Evolutionary conservation across 1,139 yeast genomes (phyloP).

Genomic region (Groenewaldozyma sp.): DNA sequence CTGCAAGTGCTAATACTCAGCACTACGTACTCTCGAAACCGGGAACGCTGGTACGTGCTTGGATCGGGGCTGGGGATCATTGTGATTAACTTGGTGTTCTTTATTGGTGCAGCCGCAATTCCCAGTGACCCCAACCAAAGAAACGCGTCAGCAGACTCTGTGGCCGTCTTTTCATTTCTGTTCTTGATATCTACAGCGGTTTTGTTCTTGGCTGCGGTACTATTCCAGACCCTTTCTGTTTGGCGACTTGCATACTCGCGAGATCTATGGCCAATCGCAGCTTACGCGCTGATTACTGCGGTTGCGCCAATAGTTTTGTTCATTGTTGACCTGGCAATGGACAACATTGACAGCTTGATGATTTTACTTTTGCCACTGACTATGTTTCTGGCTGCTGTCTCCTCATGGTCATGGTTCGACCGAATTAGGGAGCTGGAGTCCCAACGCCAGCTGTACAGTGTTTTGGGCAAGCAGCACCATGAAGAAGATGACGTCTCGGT

Average conservation of each 20-base stretch:
- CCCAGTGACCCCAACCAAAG: conserved; percentile 32
- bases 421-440: conserved; percentile 52
- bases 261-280: conserved; percentile 31
- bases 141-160: conserved; percentile 22
- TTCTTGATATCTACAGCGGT: conserved; percentile 65
- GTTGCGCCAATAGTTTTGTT: conserved; percentile 65
- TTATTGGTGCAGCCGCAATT: conserved; percentile 56
- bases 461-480: conserved; percentile 66
- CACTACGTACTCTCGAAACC: conserved; percentile 45
- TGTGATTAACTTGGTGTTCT: conserved; percentile 49
- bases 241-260: conserved; percentile 45
- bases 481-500: conserved; percentile 44
- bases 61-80: conserved; percentile 48
- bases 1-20: neutral
- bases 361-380: conserved; percentile 63
- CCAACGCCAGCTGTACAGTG: conserved; percentile 59
- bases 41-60: conserved; percentile 55
- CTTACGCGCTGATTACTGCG: conserved; percentile 49
- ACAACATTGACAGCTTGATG: conserved; percentile 62
- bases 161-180: conserved; percentile 60
- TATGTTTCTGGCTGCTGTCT: conserved; percentile 35
- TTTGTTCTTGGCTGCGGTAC: conserved; percentile 56
- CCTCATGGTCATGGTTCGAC: conserved; percentile 88
- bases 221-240: conserved; percentile 47
- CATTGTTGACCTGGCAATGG: conserved; percentile 65